Conservation (phyloP, 305 asterid genomes). For the Rubia occidens region DNA sequence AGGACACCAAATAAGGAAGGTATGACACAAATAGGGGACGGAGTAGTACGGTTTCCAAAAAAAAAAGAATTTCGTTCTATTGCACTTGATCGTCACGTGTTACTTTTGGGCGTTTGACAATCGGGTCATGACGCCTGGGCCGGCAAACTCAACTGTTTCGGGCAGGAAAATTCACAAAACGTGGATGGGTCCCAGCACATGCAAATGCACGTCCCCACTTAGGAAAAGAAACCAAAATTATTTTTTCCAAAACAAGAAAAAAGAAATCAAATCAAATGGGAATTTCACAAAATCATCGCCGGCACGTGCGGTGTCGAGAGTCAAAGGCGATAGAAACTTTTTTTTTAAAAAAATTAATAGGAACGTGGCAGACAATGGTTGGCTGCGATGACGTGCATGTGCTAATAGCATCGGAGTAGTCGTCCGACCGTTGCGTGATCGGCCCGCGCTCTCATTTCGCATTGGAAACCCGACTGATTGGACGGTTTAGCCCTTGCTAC, state of each 20-base stretch:
- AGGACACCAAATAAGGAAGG: too few relatives aligned
- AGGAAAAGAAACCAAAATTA: background rate
- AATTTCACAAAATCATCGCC: slow-evolving; percentile 24
- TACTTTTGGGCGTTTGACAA: too few relatives aligned
- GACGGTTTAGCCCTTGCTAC: background rate
- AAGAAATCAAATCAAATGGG: background rate
- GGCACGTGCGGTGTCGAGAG: slow-evolving; percentile 35
- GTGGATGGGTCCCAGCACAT: slow-evolving; percentile 12
- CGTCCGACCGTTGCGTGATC: slow-evolving; percentile 26
- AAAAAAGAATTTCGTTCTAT: too few relatives aligned
- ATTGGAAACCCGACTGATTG: background rate
- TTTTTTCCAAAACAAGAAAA: background rate
- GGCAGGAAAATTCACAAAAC: background rate
- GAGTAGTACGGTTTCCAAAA: too few relatives aligned
- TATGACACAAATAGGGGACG: too few relatives aligned
- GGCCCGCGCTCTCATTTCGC: slow-evolving; percentile 16
- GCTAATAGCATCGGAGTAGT: slow-evolving; percentile 14
- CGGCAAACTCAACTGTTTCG: background rate
- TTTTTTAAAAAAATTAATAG: background rate
- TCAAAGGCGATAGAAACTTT: slow-evolving; percentile 14
- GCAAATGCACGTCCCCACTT: background rate
- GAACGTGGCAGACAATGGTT: slow-evolving; percentile 23
- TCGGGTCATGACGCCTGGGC: background rate
- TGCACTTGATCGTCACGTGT: too few relatives aligned
- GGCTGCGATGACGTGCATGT: slow-evolving; percentile 29